Evolutionary conservation across 371 early-diverging fungal species (phyloP).

Genomic region (Gilbertella persicaria): DNA sequence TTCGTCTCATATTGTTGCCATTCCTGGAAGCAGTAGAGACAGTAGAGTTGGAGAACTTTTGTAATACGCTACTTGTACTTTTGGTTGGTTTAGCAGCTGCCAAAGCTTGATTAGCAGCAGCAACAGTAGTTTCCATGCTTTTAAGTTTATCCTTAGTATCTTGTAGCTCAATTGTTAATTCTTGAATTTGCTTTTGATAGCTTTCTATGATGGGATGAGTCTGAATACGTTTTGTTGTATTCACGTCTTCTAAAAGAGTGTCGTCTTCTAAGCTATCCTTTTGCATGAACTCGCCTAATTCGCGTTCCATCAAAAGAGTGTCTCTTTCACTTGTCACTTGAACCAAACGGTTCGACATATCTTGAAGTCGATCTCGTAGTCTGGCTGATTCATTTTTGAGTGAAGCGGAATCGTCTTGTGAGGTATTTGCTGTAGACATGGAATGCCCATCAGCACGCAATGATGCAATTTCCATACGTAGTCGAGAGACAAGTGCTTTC

Average conservation of each 20-base stretch:
- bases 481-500: slow-evolving; percentile 64
- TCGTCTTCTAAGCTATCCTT: slow-evolving; percentile 10
- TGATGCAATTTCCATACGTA: slow-evolving; percentile 59
- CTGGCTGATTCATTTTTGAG: slow-evolving; percentile 29
- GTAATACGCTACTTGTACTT: neutral
- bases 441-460: slow-evolving; percentile 36
- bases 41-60: slow-evolving; percentile 9
- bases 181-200: slow-evolving; percentile 56
- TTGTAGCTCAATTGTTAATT: slow-evolving; percentile 47
- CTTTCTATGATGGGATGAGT: slow-evolving; percentile 56
- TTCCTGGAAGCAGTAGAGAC: no score
- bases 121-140: slow-evolving; percentile 22
- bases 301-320: slow-evolving; percentile 59
- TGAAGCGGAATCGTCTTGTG: slow-evolving; percentile 26
- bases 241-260: slow-evolving; percentile 16
- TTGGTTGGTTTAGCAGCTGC: slow-evolving; percentile 2
- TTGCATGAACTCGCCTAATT: slow-evolving; percentile 40
- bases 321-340: slow-evolving; percentile 62
- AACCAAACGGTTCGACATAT: slow-evolving; percentile 34
- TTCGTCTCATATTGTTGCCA: slow-evolving; percentile 1
- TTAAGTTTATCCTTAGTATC: slow-evolving; percentile 44
- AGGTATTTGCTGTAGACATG: slow-evolving; percentile 13
- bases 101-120: slow-evolving; percentile 19
- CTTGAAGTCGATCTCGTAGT: slow-evolving; percentile 9
- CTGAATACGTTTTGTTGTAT: slow-evolving; percentile 10